Evolutionary conservation across 1,139 yeast genomes (phyloP), one percentile per base, ranked within the genome.

Genomic region (Schwanniomyces etchellsii): DNA sequence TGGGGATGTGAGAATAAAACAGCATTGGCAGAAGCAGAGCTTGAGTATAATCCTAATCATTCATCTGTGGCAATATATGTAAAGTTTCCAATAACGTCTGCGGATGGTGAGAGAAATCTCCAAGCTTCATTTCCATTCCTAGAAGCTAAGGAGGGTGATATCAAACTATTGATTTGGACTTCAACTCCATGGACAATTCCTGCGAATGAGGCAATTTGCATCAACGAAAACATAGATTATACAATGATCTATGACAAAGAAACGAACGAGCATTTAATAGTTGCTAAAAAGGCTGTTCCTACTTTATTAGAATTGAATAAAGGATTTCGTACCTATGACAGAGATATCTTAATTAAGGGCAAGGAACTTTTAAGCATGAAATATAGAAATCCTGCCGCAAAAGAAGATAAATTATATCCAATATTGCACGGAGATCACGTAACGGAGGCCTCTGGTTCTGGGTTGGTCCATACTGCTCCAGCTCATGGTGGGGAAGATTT

Each of bases 151-250:
- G 14, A 20, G 5, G 36, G 30, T 2, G 37, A 39, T 9, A 38
- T 57, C 14, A 48, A 40, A 26, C 43, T 48, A 47, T 58, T 82
- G 38, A 85, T 91, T 34, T 91, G 99, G 99, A 91, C 99, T 0
- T 88, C 96, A 1, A 91, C 98, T 1, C 97, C 98, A 0, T 91
- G 99, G 99, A 93, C 99, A 0, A 64, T 93, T 22, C 84, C 86
- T 2, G 81, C 95, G 0, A 91, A 93, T 49, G 69, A 71, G 39
- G 97, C 97, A 1, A 76, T 91, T 30, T 82, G 94, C 29, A 69
- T 83, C 26, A 77, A 85, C 47, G 56, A 73, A 17, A 60, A 67
- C 1, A 59, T 84, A 37, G 52, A 54, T 1, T 91, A 91, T 51
- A 73, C 79, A 0, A 39, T 77, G n/a, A 35, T 73, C 5, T 57